phyloP scores from a whole-genome alignment of 768 basidiomycete genomes.

The Lactarius vividus region DNA sequence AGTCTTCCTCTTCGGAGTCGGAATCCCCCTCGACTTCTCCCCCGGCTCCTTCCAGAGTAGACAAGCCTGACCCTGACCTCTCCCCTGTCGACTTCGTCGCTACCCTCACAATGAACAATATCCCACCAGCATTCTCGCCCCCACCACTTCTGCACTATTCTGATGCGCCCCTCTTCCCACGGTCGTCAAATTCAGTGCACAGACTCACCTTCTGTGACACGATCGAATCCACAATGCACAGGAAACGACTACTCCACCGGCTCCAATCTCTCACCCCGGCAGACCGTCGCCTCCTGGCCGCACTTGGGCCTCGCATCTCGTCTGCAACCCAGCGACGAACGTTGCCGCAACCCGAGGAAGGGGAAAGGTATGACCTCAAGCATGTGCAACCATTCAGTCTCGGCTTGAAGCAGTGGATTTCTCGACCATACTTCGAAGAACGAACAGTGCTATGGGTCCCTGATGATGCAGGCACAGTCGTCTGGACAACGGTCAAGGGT shows the following conservation, averaged over 20 bases:
- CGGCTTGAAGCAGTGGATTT: conserved; percentile 28
- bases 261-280: conserved; percentile 41
- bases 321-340: conserved; percentile 30
- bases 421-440: conserved; percentile 26
- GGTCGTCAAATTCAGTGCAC: conserved; percentile 45
- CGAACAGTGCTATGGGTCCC: conserved; percentile 19
- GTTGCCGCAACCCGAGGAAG: conserved; percentile 34
- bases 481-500: conserved; percentile 22
- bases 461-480: conserved; percentile 21
- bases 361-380: conserved; percentile 32
- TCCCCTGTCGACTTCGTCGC: conserved; percentile 39
- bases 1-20: conserved; percentile 26
- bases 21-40: conserved; percentile 30
- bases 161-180: conserved; percentile 44
- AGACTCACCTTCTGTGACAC: conserved; percentile 40
- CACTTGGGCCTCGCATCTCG: conserved; percentile 39
- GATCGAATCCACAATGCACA: conserved; percentile 47
- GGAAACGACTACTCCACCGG: conserved; percentile 45
- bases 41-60: neutral
- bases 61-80: conserved; percentile 30
- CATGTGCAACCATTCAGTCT: conserved; percentile 31
- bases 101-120: conserved; percentile 45
- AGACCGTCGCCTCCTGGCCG: conserved; percentile 44
- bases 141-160: conserved; percentile 47
- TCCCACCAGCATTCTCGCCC: conserved; percentile 37